Evolutionary conservation across 768 basidiomycete genomes (phyloP), one percentile per base, ranked within the genome.

Genomic region (Tremella yokohamensis): DNA sequence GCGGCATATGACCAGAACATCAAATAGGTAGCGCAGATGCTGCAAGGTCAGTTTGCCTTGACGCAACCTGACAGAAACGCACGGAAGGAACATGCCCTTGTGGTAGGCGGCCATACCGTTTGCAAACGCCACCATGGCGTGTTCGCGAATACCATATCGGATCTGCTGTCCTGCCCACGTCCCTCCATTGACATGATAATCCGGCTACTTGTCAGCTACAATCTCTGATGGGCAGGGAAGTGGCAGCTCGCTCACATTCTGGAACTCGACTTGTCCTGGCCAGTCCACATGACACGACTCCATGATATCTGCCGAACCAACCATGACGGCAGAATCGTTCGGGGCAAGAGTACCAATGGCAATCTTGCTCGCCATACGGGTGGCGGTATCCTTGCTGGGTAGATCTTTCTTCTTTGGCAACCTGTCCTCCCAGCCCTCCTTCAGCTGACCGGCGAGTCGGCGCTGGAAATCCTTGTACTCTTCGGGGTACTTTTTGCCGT

Each of bases 1-100:
- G 72, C 74, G 15, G 74, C 74, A 54, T 76, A 76, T 2, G 73
- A 52, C 69, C 69, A 76, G 59, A 76, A 76, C 70, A 76, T 76
- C 62, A 76, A 74, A 65, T 72, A 76, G 20, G 72, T 74, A 7
- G 72, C 72, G 60, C 65, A 64, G 62, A 76, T 69, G 12, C 42
- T 68, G 22, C 8, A 44, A 15, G 2, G 22, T 40, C 53, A 44
- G 25, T 7, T 44, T 45, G 12, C 11, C 52, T 8, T 19, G 38
- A 8, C 34, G 22, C 7, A 34, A 6, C 18, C 44, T 16, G 25
- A 34, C 8, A n/a, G 8, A 16, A 11, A 66, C 72, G 64, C 45
- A 72, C 71, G 74, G 74, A 22, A 76, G 57, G 58, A 74, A 70
- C 60, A 70, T 65, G n/a, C 73, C 73, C 57, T 73, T 74, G 20